Base-by-base conservation (phyloP, 1,139 yeast genomes). In the Candida smagusa region DNA sequence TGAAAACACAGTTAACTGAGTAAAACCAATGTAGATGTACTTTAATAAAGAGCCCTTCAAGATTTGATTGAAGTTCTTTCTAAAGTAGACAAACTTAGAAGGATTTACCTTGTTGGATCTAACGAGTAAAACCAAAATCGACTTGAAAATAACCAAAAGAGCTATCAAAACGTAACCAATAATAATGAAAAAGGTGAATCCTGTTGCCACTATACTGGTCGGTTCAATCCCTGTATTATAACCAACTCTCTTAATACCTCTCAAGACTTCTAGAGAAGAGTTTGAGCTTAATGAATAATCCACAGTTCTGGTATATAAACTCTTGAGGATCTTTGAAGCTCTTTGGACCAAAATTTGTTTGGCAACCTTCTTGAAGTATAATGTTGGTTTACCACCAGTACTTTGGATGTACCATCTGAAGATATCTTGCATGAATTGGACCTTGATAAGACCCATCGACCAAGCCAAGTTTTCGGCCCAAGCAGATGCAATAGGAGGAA, bases 401-500 rank as follows among this genome's bases (percentile, higher is more conserved):
- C 86, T 65, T 58, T 84, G 88, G 34, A 84, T 77, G 50, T 81
- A 84, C 94, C 94, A 84, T 52, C 90, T 70, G 57, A 84, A 82
- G 49, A 84, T 81, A 40, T 79, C 68, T 59, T 83, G 90, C 89
- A 84, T 83, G 52, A 84, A 84, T 3, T 58, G 53, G 30, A 82
- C 73, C 50, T 79, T 66, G 48, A 84, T 84, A 43, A 84, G 66
- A 1, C 94, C 94, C 90, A 84, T 84, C 2, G 90, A 82, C 94
- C 94, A 84, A 22, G 86, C 86, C 56, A 84, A 70, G 53, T 84
- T 84, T 55, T 82, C 89, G 4, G 87, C 70, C 94, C 94, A 84
- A 5, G 90, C 76, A 25, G 82, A 73, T 2, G 88, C 92, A 52
- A 84, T 83, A 9, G 92, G 92, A 7, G 94, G 92, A 4, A 82